These are phyloP conservation scores for Coniochaeta hoffmannii DNA, from an alignment of 2,329 filamentous ascomycete species.

Conservation along the genomic window DNA sequence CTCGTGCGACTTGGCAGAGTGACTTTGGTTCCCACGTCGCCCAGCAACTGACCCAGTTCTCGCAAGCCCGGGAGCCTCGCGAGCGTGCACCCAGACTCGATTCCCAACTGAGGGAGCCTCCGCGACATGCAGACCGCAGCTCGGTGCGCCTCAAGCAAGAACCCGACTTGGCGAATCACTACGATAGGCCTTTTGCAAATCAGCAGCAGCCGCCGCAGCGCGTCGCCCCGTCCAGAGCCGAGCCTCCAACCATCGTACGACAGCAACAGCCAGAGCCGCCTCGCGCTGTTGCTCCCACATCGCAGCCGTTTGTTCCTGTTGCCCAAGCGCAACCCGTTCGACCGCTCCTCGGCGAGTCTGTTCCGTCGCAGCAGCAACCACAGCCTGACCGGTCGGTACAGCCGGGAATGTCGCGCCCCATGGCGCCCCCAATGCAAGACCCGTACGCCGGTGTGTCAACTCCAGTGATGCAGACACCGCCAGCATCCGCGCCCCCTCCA, in stretches of 20 bases:
- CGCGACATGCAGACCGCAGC: slow-evolving; percentile 15
- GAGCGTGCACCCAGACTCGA: slow-evolving; percentile 14
- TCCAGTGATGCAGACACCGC: slow-evolving; percentile 14
- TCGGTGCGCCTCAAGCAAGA: slow-evolving; percentile 41
- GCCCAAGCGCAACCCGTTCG: slow-evolving; percentile 26
- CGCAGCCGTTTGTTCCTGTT: slow-evolving; percentile 25
- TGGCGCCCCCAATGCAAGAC: slow-evolving; percentile 19
- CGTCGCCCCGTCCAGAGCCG: slow-evolving; percentile 29
- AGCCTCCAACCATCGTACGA: slow-evolving; percentile 30
- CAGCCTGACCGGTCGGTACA: slow-evolving; percentile 27
- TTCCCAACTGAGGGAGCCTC: slow-evolving; percentile 18
- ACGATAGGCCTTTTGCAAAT: slow-evolving; percentile 31
- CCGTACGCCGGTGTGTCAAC: slow-evolving; percentile 10
- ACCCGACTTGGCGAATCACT: slow-evolving; percentile 36
- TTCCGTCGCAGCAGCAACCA: slow-evolving; percentile 29
- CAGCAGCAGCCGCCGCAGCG: slow-evolving; percentile 31
- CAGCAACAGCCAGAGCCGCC: slow-evolving; percentile 34
- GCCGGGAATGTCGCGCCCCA: slow-evolving; percentile 27
- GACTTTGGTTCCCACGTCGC: slow-evolving; percentile 10
- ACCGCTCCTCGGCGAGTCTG: slow-evolving; percentile 18
- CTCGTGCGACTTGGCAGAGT: slow-evolving; percentile 11
- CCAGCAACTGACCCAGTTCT: slow-evolving; percentile 9
- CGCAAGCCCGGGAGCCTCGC: slow-evolving; percentile 10
- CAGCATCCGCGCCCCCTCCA: slow-evolving; percentile 31
- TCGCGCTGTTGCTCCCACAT: slow-evolving; percentile 25